Conservation (phyloP, 768 basidiomycete genomes). For the Lentinula boryana region DNA sequence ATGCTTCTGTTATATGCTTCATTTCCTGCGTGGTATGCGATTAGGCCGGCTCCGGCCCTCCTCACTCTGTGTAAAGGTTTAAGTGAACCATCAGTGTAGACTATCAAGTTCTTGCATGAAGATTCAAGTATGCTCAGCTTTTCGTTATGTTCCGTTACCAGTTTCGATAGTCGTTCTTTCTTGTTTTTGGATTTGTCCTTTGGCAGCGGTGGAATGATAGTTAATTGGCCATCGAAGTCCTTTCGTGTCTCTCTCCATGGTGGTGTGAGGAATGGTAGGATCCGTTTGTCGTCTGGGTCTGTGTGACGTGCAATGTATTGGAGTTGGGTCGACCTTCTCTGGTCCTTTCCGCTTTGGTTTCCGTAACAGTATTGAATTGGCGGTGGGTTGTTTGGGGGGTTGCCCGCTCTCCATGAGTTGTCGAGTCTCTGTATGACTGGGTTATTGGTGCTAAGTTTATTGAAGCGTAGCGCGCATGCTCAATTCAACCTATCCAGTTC, state of each 20-base stretch:
- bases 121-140: not conserved
- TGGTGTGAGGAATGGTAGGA: not conserved
- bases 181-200: not conserved
- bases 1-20: not conserved
- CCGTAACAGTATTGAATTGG: too few species aligned
- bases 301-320: not conserved
- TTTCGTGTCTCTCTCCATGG: not conserved
- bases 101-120: too few species aligned
- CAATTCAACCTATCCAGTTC: not conserved
- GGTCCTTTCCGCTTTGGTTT: too few species aligned
- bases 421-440: too few species aligned
- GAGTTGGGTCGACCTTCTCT: too few species aligned
- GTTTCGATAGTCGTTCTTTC: not conserved
- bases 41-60: not conserved
- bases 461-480: not conserved
- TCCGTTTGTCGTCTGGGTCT: not conserved
- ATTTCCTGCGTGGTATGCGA: not conserved
- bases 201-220: not conserved
- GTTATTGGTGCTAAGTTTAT: not conserved
- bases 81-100: too few species aligned
- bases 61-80: not conserved
- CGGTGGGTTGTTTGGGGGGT: too few species aligned
- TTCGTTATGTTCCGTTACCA: not conserved
- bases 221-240: not conserved
- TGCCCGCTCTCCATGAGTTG: too few species aligned